Evolutionary conservation across 2,329 filamentous ascomycete species (phyloP).

Genomic region (Neofusicoccum ribis): DNA sequence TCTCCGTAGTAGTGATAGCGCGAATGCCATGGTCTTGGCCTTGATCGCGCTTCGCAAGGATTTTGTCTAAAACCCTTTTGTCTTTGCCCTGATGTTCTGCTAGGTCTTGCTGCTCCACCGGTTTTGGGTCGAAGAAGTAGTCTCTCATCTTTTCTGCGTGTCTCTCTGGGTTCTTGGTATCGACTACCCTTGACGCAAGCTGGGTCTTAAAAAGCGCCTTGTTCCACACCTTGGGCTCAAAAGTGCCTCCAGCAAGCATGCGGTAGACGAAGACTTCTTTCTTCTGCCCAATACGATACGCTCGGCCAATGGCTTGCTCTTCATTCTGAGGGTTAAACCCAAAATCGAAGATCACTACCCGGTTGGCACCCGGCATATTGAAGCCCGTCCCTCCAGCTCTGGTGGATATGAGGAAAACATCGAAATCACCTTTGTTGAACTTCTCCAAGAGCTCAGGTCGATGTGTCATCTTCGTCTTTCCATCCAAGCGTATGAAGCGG

Average conservation of each 20-base stretch:
- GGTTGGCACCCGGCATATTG: constrained; percentile 81
- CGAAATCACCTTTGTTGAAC: constrained; percentile 63
- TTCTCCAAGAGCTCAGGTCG: constrained; percentile 56
- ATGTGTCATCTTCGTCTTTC: constrained; percentile 54
- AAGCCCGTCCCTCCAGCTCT: constrained; percentile 78
- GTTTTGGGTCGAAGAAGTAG: constrained; percentile 61
- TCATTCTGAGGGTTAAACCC: constrained; percentile 78
- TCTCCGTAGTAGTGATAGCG: constrained; percentile 67
- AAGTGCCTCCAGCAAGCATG: constrained; percentile 75
- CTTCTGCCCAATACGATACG: constrained; percentile 80
- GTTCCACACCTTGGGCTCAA: constrained; percentile 73
- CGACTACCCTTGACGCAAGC: constrained; percentile 75
- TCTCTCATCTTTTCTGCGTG: constrained; percentile 55
- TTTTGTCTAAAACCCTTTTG: constrained; percentile 58
- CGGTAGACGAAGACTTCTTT: constrained; percentile 85
- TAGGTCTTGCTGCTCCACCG: constrained; percentile 55
- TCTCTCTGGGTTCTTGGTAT: constrained; percentile 75
- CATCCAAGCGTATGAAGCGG: constrained; percentile 64
- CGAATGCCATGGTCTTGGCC: constrained; percentile 48
- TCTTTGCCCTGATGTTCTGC: constrained; percentile 60
- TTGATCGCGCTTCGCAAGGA: constrained; percentile 55
- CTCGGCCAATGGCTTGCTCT: constrained; percentile 82
- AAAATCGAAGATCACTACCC: constrained; percentile 84
- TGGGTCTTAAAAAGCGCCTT: constrained; percentile 80
- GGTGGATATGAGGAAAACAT: constrained; percentile 79